Conservation (phyloP, 306 rosid genomes). For the Lithocarpus polystachyus region DNA sequence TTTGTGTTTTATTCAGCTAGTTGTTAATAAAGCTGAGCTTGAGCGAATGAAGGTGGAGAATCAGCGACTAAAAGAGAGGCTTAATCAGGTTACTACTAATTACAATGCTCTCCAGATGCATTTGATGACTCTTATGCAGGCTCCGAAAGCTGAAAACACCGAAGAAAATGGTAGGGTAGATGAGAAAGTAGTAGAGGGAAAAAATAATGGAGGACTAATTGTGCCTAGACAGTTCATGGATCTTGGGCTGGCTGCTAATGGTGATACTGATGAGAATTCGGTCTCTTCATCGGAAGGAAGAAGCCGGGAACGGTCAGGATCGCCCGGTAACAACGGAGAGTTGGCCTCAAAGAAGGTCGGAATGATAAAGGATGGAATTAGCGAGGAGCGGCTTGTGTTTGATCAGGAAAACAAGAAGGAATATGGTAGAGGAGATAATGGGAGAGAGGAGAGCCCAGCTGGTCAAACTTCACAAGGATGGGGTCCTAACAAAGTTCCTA, state of each 20-base stretch:
- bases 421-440: conserved; percentile 11
- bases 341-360: conserved; percentile 26
- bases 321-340: conserved; percentile 27
- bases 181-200: conserved; percentile 24
- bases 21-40: conserved; percentile 53
- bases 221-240: conserved; percentile 66
- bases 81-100: conserved; percentile 32
- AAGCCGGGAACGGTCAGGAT: conserved; percentile 36
- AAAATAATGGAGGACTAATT: conserved; percentile 19
- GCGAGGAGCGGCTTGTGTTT: conserved; percentile 18
- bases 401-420: conserved; percentile 40
- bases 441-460: conserved; percentile 44
- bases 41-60: conserved; percentile 58
- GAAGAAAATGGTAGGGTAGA: conserved; percentile 23
- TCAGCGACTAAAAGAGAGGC: conserved; percentile 36
- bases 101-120: conserved; percentile 54
- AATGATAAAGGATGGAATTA: conserved; percentile 18
- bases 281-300: conserved; percentile 46
- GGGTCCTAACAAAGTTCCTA: conserved; percentile 46
- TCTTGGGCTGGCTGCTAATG: conserved; percentile 55
- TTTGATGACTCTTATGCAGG: conserved; percentile 27
- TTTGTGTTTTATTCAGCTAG: conserved; percentile 34
- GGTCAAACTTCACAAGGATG: conserved; percentile 37
- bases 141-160: conserved; percentile 25
- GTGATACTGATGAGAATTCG: conserved; percentile 34